Base-by-base conservation (phyloP, 2,329 filamentous ascomycete species). In the Coniochaeta hoffmannii region DNA sequence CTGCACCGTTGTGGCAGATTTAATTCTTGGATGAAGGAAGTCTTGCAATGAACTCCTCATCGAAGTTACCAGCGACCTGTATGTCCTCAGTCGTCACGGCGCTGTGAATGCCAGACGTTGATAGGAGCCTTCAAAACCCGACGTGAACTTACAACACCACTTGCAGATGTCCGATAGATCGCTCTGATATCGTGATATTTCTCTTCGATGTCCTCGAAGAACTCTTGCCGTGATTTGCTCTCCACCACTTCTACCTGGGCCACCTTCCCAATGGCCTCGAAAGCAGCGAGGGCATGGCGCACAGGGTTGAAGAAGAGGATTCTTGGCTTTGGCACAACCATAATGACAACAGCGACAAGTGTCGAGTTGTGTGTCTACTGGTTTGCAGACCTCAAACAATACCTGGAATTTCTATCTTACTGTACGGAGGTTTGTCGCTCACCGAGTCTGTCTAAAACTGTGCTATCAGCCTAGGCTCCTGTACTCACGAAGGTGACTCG, bases 1-100 rank as follows among this genome's bases (percentile, higher is more conserved):
- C 81, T 1, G 81, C 81, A 15, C 81, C 77, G 58, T 79, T 78
- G 61, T 80, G 77, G 58, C 75, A 77, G 59, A 80, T 76, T 59
- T 73, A 79, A 58, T 72, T 74, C 57, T 78, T 64, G 0, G 73
- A 71, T 28, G 63, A 60, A 0, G 78, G 77, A 3, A 80, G 66
- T 11, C 68, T 66, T 9, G 69, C 67, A 14, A 80, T 62, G 52
- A 80, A 60, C 59, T 80, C 76, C 14, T 66, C 61, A 61, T 81
- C 65, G 60, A 81, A 80, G 7, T 57, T 56, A 3, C 57, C 57
- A 4, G 57, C 57, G 8, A 61, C 58, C 58, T 60, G 49, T 11
- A 32, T 17, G 14, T n/a, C 6, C 15, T 31, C 26, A 51, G 41
- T 19, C n/a, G n/a, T n/a, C n/a, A n/a, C 11, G 41, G 15, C 2